Base-by-base conservation (phyloP, 495 filamentous ascomycete genomes). In the Polyplosphaeria fusca region DNA sequence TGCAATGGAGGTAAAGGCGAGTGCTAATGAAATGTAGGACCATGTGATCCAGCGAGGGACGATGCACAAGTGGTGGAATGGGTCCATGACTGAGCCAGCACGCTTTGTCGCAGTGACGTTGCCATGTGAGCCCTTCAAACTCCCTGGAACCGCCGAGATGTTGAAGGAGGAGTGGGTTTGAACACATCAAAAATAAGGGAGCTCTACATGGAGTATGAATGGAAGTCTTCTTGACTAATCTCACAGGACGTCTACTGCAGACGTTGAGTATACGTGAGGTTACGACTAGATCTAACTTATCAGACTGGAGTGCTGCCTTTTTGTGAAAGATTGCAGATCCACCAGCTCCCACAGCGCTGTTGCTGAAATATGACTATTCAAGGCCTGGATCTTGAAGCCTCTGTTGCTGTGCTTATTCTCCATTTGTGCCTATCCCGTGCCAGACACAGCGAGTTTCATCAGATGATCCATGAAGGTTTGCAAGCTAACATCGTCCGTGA, bases 401-500 rank as follows among this genome's bases (percentile, higher is more conserved):
- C n/a, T n/a, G n/a, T n/a, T n/a, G n/a, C n/a, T n/a, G n/a, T n/a
- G n/a, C n/a, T n/a, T n/a, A n/a, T n/a, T n/a, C n/a, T n/a, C n/a
- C n/a, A n/a, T n/a, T n/a, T n/a, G n/a, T n/a, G n/a, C n/a, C n/a
- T n/a, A 60, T 40, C 56, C 56, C 22, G 63, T 66, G 14, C 63
- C 63, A 5, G 58, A 58, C 1, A 66, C 63, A 16, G 63, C 63
- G 7, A 66, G 50, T 89, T 99, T 99, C 94, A 99, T 99, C 69
- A 99, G 74, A 76, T 95, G 89, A 61, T 99, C 94, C 93, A 97
- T 99, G 68, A 99, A 99, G 5, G 92, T 97, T 73, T 97, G 93
- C 68, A 99, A 75, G 20, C 90, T 96, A 47, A 99, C 94, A 73
- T 99, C 94, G 66, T 99, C 94, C 1, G 94, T 99, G 73, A 99